phyloP scores from a whole-genome alignment of 495 filamentous ascomycete species.

The Penicillium herquei region DNA sequence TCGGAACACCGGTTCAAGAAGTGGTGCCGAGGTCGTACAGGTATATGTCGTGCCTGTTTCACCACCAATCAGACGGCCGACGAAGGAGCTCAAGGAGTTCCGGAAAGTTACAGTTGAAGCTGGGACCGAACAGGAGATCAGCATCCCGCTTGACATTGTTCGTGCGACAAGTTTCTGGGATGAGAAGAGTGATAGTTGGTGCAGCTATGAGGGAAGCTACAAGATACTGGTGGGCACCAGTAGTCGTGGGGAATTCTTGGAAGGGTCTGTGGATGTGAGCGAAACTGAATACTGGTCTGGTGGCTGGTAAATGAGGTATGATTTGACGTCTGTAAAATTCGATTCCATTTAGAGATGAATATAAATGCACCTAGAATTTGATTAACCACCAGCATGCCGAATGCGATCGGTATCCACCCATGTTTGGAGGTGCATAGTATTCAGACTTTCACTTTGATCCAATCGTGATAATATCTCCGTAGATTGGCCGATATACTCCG shows the following conservation, averaged over 20 bases:
- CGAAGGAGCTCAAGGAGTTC: conserved; percentile 24
- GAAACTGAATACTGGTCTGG: conserved; percentile 21
- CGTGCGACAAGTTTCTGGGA: conserved; percentile 21
- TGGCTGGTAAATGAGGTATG: background rate
- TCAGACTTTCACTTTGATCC: conserved; percentile 22
- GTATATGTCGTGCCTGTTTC: background rate
- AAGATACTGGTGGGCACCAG: conserved; percentile 14
- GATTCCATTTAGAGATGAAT: background rate
- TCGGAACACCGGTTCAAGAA: background rate
- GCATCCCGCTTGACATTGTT: conserved; percentile 5
- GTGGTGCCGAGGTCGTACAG: background rate
- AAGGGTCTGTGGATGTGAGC: conserved; percentile 6
- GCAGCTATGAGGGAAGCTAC: conserved; percentile 12
- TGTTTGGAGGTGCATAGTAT: conserved; percentile 20
- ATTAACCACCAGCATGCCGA: background rate
- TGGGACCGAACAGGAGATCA: background rate
- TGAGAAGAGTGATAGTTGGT: conserved; percentile 12
- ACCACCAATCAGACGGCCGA: conserved; percentile 11
- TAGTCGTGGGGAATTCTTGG: conserved; percentile 13
- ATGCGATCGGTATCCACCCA: conserved; percentile 28
- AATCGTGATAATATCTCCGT: conserved; percentile 20
- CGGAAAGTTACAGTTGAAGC: conserved; percentile 13
- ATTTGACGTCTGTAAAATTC: background rate
- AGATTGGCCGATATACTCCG: conserved; percentile 17
- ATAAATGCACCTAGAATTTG: background rate